Percentiles rank a stretch among this genome's conserved stretches.
phyloP scores from a whole-genome alignment of 768 basidiomycete genomes.

The Multifurca ochricompacta region DNA sequence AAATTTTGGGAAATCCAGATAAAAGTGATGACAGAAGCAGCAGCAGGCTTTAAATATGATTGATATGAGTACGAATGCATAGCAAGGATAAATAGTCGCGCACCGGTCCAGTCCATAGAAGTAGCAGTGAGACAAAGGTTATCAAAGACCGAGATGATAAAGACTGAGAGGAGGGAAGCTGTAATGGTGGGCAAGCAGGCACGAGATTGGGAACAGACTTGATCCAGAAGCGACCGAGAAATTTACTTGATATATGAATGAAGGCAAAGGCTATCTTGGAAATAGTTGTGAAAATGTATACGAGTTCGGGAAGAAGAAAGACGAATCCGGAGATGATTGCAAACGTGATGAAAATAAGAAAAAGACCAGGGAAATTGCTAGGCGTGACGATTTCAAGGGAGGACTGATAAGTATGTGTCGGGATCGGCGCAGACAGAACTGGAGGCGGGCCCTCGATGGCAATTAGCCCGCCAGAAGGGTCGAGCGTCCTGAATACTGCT shows the following conservation, averaged over 20 bases:
- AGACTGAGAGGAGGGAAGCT: not conserved
- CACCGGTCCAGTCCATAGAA: slow-evolving; percentile 7
- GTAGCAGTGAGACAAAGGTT: not conserved
- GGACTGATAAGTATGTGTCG: not conserved
- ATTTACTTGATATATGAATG: not conserved
- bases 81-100: not conserved
- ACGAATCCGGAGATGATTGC: not conserved
- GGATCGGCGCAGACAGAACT: not conserved
- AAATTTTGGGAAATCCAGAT: not conserved
- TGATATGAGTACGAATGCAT: not conserved
- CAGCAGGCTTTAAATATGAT: not conserved
- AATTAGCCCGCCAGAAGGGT: not conserved
- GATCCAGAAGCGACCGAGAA: not conserved
- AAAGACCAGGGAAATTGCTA: not conserved
- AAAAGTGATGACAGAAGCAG: not conserved
- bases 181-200: not conserved
- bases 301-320: not conserved
- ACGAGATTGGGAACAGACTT: not conserved
- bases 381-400: not conserved
- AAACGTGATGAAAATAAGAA: not conserved
- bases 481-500: not conserved
- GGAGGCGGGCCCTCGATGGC: not conserved
- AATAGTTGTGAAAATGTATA: not conserved
- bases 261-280: not conserved
- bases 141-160: not conserved